Evolutionary conservation across 2,329 filamentous ascomycete genomes (phyloP).

Genomic region (Stagonosporopsis chrysanthemi): DNA sequence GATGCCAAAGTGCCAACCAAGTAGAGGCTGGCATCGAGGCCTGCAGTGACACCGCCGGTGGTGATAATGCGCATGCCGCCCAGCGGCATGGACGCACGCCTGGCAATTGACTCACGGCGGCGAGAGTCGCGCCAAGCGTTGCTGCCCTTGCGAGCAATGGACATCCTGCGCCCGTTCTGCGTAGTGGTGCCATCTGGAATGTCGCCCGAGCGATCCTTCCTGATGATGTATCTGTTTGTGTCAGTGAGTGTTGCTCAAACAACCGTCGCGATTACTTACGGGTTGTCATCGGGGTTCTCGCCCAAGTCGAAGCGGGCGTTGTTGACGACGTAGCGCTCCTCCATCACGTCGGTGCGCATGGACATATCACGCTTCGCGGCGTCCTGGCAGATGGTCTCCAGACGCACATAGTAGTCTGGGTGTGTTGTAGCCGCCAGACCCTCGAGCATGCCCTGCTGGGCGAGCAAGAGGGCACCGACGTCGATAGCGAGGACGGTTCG

Average conservation of each 20-base stretch:
- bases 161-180: constrained; percentile 51
- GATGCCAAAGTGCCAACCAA: constrained; percentile 83
- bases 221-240: constrained; percentile 79
- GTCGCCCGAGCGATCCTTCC: constrained; percentile 58
- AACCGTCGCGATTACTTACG: constrained; percentile 24
- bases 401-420: constrained; percentile 78
- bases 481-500: constrained; percentile 82
- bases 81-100: constrained; percentile 77
- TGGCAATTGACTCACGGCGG: constrained; percentile 80
- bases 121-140: constrained; percentile 81
- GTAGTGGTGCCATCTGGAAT: constrained; percentile 64
- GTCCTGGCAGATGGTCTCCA: constrained; percentile 83
- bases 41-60: constrained; percentile 77
- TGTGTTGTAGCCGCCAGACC: constrained; percentile 84
- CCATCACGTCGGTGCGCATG: constrained; percentile 82
- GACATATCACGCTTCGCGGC: constrained; percentile 72
- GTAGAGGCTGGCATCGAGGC: constrained; percentile 84
- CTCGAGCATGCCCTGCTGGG: constrained; percentile 76
- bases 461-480: constrained; percentile 80
- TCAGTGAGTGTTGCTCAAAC: neutral
- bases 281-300: constrained; percentile 79
- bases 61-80: constrained; percentile 77
- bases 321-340: constrained; percentile 88
- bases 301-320: constrained; percentile 85
- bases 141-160: constrained; percentile 74